phyloP scores from a whole-genome alignment of 306 rosid genomes.

The Malus domestica region DNA sequence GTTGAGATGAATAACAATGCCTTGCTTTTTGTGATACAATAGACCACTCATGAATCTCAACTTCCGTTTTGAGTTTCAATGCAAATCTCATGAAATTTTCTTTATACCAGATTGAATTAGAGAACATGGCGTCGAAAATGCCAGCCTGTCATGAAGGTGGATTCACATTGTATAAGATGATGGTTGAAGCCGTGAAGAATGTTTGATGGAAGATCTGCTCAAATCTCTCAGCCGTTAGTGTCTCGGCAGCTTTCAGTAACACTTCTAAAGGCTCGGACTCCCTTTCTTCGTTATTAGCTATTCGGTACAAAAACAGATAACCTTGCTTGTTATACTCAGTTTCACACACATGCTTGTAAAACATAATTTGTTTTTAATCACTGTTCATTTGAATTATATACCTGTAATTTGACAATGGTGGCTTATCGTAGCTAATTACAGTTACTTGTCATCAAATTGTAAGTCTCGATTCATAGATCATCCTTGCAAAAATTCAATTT shows the following conservation, averaged over 20 bases:
- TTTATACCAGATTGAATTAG: conserved; percentile 48
- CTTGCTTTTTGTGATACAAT: background rate
- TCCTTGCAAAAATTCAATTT: no score
- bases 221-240: background rate
- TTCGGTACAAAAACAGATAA: background rate
- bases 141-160: conserved; percentile 98
- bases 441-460: no score
- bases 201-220: conserved; percentile 27
- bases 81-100: conserved; percentile 26
- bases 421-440: no score
- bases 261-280: background rate
- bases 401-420: no score
- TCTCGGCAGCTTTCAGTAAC: conserved; percentile 2
- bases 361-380: background rate
- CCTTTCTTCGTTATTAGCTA: background rate
- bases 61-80: background rate
- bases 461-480: no score
- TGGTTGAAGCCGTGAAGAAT: conserved; percentile 49
- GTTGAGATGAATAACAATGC: background rate
- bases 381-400: background rate
- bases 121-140: conserved; percentile 68
- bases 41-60: background rate
- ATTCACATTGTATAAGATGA: conserved; percentile 62
- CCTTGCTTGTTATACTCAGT: background rate
- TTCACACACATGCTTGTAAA: background rate